These are phyloP conservation scores for Arctium lappa DNA, from an alignment of 129 eudicot genomes.

Conservation along the genomic window DNA sequence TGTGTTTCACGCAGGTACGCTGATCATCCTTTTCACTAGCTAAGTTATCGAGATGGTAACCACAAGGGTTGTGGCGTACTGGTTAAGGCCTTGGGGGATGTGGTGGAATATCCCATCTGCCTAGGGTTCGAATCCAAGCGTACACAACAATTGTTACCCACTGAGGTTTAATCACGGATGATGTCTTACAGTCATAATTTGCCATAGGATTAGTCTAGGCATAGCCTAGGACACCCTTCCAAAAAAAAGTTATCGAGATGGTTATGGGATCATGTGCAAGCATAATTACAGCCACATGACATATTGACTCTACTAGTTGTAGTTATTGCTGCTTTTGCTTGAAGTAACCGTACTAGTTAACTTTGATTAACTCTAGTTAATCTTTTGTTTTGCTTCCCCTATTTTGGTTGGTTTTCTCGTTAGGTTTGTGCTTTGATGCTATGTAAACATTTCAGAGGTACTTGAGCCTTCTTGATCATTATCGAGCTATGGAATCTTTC, in stretches of 20 bases:
- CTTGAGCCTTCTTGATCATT: not conserved
- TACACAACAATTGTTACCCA: too few species aligned
- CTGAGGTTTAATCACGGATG: too few species aligned
- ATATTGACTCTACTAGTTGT: not conserved
- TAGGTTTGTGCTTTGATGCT: too few species aligned
- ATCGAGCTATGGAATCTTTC: not conserved
- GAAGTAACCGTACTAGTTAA: not conserved
- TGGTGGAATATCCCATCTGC: too few species aligned
- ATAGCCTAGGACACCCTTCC: too few species aligned
- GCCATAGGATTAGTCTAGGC: too few species aligned
- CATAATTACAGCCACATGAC: not conserved
- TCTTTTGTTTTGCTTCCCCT: not conserved
- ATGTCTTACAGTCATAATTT: too few species aligned
- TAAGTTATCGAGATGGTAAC: constrained; percentile 5
- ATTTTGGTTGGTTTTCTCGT: not conserved
- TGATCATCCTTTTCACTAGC: constrained; percentile 19
- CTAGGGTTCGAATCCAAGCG: too few species aligned
- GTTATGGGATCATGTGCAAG: not conserved
- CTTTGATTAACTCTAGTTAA: not conserved
- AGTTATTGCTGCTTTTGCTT: not conserved
- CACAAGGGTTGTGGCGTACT: too few species aligned
- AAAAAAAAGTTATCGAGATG: too few species aligned
- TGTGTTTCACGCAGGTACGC: constrained; percentile 81
- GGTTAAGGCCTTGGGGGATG: too few species aligned
- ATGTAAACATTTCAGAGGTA: too few species aligned